Evolutionary conservation across 192 early-diverging fungal species (phyloP).

Genomic region (Rhizophlyctis rosea): DNA sequence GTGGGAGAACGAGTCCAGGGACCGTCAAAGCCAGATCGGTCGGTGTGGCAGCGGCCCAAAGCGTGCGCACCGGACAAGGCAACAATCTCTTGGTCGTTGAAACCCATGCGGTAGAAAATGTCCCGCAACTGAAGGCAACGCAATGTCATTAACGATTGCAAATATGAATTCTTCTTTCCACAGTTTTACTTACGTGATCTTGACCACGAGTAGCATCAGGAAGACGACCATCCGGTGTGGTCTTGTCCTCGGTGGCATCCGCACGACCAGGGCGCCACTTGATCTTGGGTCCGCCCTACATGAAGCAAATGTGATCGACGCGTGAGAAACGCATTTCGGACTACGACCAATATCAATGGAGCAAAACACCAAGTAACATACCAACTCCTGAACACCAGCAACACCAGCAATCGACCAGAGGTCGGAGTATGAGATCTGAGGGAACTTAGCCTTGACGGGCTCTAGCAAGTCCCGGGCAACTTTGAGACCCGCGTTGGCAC

Average conservation of each 20-base stretch:
- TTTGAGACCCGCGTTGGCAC: conserved; percentile 63
- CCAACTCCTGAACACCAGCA: conserved; percentile 64
- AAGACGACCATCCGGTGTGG: conserved; percentile 58
- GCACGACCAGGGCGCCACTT: conserved; percentile 52
- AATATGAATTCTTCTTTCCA: background rate
- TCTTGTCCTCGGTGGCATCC: conserved; percentile 6
- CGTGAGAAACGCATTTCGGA: no score
- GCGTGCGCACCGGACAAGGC: conserved; percentile 71
- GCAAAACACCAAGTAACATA: background rate
- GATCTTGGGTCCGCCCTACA: conserved; percentile 58
- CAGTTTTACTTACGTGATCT: background rate
- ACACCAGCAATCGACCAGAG: conserved; percentile 72
- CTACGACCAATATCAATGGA: background rate
- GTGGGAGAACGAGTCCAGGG: conserved; percentile 55
- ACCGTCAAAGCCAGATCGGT: conserved; percentile 67
- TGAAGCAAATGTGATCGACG: no score
- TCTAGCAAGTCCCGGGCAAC: conserved; percentile 29
- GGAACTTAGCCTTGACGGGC: conserved; percentile 52
- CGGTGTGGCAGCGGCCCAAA: conserved; percentile 64
- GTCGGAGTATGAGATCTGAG: conserved; percentile 68
- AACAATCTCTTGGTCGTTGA: conserved; percentile 71
- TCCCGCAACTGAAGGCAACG: conserved; percentile 45
- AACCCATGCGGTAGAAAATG: conserved; percentile 68
- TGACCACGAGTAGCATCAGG: conserved; percentile 55
- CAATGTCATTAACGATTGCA: background rate